Conservation (phyloP, 192 early-diverging fungal genomes). For the Linnemannia hyalina region DNA sequence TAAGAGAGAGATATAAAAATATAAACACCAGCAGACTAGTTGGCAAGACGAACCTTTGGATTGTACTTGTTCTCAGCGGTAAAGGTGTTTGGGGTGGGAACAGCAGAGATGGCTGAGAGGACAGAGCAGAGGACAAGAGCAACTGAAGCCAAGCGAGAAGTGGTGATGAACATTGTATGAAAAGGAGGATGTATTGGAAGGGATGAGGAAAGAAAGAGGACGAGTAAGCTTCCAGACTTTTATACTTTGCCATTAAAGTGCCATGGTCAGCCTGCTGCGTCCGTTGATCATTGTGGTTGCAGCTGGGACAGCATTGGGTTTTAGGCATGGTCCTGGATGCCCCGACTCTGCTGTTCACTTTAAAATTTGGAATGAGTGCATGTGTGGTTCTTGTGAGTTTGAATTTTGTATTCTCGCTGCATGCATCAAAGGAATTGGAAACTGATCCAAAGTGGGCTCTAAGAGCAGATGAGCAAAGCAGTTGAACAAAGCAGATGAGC, state of each 20-base stretch:
- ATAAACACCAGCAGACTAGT: background rate
- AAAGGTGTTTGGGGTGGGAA: background rate
- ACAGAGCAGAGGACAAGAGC: constrained; percentile 18
- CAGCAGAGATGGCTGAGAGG: constrained; percentile 6
- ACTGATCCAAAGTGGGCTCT: background rate
- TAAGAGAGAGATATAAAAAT: background rate
- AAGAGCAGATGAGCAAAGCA: constrained; percentile 4
- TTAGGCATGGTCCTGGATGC: background rate
- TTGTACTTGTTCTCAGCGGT: constrained; percentile 5
- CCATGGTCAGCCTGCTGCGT: background rate
- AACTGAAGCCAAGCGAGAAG: background rate
- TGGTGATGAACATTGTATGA: background rate
- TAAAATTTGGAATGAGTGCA: constrained; percentile 6
- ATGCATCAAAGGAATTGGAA: constrained; percentile 6
- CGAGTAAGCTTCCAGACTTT: background rate
- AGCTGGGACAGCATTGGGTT: background rate
- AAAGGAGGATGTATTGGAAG: background rate
- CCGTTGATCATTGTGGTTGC: background rate
- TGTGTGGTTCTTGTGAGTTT: constrained; percentile 4
- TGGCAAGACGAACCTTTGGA: constrained; percentile 1
- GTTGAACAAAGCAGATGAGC: background rate
- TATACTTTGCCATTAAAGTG: constrained; percentile 3
- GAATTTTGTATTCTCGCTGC: constrained; percentile 4
- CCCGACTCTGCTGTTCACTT: background rate
- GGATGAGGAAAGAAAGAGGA: background rate